Evolutionary conservation across 352 stramenopile species (phyloP).

Genomic region (Phytophthora fragariaefolia): DNA sequence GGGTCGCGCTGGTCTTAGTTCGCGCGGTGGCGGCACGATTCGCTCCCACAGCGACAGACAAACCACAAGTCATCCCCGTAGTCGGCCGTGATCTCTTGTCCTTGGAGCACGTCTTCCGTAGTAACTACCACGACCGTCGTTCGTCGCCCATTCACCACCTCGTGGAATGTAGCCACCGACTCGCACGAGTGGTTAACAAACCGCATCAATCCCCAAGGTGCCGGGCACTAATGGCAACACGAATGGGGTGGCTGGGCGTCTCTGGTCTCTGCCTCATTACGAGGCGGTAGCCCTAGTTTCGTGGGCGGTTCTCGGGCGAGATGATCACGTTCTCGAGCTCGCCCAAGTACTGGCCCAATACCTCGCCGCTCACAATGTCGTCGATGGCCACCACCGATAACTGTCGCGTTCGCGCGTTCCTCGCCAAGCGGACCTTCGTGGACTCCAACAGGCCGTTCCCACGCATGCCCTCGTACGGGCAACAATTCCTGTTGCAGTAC

Average conservation of each 20-base stretch:
- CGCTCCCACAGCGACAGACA: background rate
- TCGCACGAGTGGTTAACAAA: background rate
- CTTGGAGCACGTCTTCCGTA: background rate
- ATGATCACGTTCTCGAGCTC: background rate
- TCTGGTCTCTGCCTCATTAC: background rate
- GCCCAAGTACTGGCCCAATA: background rate
- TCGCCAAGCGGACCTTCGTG: background rate
- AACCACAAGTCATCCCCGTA: background rate
- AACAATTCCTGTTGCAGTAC: background rate
- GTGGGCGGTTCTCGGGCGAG: background rate
- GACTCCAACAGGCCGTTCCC: background rate
- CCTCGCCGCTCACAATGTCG: background rate
- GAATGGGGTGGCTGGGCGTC: background rate
- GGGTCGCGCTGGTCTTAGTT: background rate
- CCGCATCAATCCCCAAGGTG: background rate
- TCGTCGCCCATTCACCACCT: background rate
- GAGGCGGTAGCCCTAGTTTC: background rate
- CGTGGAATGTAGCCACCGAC: background rate
- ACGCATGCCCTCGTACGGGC: background rate
- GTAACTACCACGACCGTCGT: background rate
- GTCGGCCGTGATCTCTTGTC: background rate
- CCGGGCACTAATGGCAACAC: background rate
- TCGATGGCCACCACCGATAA: background rate
- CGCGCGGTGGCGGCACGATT: background rate
- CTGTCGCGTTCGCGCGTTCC: background rate